Percentiles rank a stretch among this genome's conserved stretches.
Evolutionary conservation across 148 eudicot species (phyloP).

Genomic region (Amaranthus cruentus): DNA sequence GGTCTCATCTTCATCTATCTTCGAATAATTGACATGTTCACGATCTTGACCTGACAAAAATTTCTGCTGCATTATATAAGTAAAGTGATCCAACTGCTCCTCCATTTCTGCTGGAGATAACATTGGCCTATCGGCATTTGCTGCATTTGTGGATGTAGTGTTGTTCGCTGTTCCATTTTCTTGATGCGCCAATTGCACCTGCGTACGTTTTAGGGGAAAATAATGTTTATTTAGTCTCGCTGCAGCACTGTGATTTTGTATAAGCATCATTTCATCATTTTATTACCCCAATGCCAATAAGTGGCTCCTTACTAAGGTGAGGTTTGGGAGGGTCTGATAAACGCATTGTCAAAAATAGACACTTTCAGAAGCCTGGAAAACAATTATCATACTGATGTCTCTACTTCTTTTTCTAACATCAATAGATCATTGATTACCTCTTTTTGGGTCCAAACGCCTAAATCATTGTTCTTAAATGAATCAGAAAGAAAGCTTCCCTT

Average conservation of each 20-base stretch:
- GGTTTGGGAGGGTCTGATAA: neutral
- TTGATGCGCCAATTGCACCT: constrained; percentile 5
- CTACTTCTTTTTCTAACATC: too few relatives aligned
- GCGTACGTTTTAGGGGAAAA: neutral
- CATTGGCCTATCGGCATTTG: constrained; percentile 27
- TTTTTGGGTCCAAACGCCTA: neutral
- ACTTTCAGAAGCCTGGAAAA: too few relatives aligned
- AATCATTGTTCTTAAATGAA: neutral
- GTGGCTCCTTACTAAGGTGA: too few relatives aligned
- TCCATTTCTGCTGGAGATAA: constrained; percentile 68
- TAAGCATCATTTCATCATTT: too few relatives aligned
- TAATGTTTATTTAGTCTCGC: neutral
- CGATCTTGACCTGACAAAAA: constrained; percentile 80
- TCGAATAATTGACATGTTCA: constrained; percentile 73
- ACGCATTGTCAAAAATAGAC: neutral
- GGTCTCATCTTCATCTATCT: constrained; percentile 72
- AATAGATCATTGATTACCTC: too few relatives aligned
- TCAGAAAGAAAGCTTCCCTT: neutral
- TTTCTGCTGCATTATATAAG: constrained; percentile 76
- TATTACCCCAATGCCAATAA: neutral
- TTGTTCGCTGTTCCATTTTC: constrained; percentile 12
- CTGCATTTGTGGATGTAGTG: constrained; percentile 18
- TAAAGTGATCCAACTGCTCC: constrained; percentile 82
- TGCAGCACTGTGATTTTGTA: too few relatives aligned
- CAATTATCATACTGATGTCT: too few relatives aligned